Evolutionary conservation across 768 basidiomycete species (phyloP).

Genomic region (Mycena rosella): DNA sequence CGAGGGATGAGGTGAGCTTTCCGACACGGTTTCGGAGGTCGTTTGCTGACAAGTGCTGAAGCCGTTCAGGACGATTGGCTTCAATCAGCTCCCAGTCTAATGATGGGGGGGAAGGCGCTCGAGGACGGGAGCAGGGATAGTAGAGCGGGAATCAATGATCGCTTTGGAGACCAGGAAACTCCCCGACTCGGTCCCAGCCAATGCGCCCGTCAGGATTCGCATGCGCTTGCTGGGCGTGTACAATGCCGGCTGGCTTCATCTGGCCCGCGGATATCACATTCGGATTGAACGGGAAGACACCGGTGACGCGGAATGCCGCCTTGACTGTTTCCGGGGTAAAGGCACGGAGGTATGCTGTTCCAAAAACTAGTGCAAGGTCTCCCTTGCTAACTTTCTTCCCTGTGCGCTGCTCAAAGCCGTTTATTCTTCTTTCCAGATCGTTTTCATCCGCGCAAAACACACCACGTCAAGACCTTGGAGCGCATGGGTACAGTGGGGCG

Average conservation of each 20-base stretch:
- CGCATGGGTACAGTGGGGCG: neutral
- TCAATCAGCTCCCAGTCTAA: neutral
- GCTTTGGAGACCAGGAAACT: conserved; percentile 37
- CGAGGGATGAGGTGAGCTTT: too few species aligned
- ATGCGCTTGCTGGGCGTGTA: conserved; percentile 42
- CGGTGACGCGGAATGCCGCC: conserved; percentile 42
- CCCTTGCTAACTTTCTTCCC: conserved; percentile 42
- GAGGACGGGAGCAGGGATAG: conserved; percentile 23
- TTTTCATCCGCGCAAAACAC: conserved; percentile 39
- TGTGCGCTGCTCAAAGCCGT: conserved; percentile 41
- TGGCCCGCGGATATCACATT: conserved; percentile 37
- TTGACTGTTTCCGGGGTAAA: conserved; percentile 36
- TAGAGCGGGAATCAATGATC: conserved; percentile 22
- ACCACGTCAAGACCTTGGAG: neutral
- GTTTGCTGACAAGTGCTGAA: neutral
- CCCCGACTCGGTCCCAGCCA: conserved; percentile 38
- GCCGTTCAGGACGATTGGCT: neutral
- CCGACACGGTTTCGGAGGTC: too few species aligned
- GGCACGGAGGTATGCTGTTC: conserved; percentile 34
- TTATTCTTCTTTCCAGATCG: conserved; percentile 40
- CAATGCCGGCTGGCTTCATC: conserved; percentile 39
- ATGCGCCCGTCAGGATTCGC: conserved; percentile 27
- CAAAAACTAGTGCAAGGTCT: conserved; percentile 44
- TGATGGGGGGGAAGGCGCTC: conserved; percentile 9
- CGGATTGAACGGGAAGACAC: conserved; percentile 43